Percentiles rank a stretch among this genome's conserved stretches.
phyloP scores from a whole-genome alignment of 306 rosid species.

The Quercus dentata region DNA sequence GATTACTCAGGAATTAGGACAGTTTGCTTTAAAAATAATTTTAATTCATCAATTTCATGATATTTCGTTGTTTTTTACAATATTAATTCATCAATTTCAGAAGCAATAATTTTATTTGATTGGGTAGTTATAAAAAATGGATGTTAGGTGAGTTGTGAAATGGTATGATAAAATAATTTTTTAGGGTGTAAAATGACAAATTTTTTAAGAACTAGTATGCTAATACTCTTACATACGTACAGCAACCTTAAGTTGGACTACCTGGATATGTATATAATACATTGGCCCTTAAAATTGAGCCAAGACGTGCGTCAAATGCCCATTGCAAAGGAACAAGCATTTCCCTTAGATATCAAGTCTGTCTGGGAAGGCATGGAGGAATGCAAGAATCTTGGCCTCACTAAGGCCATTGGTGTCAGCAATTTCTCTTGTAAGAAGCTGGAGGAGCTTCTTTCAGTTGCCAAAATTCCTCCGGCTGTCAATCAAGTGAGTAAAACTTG shows the following conservation, averaged over 20 bases:
- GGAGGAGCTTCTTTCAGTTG: slow-evolving; percentile 50
- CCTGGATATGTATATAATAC: slow-evolving; percentile 36
- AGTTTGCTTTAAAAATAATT: no score
- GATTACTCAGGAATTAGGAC: no score
- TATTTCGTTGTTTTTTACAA: no score
- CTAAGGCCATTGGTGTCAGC: slow-evolving; percentile 78
- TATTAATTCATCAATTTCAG: no score
- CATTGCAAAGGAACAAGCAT: slow-evolving; percentile 29
- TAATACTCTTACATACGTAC: background rate
- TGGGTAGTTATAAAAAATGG: no score
- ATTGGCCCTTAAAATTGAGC: slow-evolving; percentile 28
- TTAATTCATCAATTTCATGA: no score
- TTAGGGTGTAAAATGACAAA: no score
- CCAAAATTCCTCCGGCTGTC: slow-evolving; percentile 61
- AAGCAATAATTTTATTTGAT: no score
- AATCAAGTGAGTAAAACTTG: slow-evolving; percentile 51
- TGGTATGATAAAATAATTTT: no score
- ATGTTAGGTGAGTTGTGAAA: no score
- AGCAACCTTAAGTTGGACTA: slow-evolving; percentile 32
- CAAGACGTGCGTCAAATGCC: slow-evolving; percentile 25
- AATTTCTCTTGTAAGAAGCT: slow-evolving; percentile 75
- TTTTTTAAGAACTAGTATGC: no score
- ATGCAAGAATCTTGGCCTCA: slow-evolving; percentile 67
- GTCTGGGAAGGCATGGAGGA: slow-evolving; percentile 83
- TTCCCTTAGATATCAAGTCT: slow-evolving; percentile 51